phyloP scores from a whole-genome alignment of 2,329 filamentous ascomycete genomes.

The Colletotrichum sublineola region DNA sequence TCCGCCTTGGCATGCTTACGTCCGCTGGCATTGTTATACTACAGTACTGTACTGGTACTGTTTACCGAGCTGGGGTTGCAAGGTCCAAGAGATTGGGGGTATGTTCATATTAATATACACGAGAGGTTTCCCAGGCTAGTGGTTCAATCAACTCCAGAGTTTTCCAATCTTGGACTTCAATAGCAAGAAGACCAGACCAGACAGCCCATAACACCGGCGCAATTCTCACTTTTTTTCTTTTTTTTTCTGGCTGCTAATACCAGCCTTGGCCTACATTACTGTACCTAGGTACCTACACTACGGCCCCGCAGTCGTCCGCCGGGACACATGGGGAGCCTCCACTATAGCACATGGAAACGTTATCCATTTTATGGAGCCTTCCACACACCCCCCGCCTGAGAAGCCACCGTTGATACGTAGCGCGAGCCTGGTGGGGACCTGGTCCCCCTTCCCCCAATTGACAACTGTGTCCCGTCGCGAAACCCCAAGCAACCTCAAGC shows the following conservation, averaged over 20 bases:
- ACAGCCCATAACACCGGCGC: too few species aligned
- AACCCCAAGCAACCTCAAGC: not conserved
- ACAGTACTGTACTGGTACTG: too few species aligned
- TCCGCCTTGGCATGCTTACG: not conserved
- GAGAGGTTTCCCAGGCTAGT: not conserved
- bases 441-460: conserved; percentile 17
- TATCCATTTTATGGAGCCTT: not conserved
- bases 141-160: conserved; percentile 1
- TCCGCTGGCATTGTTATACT: not conserved
- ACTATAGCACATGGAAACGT: conserved; percentile 15
- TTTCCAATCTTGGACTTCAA: not conserved
- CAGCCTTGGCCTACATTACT: not conserved
- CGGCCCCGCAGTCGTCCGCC: conserved; percentile 12
- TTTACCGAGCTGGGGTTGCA: not conserved
- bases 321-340: conserved; percentile 3
- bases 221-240: too few species aligned
- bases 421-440: conserved; percentile 7
- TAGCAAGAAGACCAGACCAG: too few species aligned
- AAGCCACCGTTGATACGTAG: conserved; percentile 8
- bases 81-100: not conserved
- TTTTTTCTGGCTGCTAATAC: not conserved
- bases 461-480: conserved; percentile 40
- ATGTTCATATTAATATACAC: not conserved
- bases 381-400: not conserved
- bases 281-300: not conserved